A percentile compares a stretch with the other conserved stretches of the same genome.
These are phyloP conservation scores for Omphalotus olearius DNA, from an alignment of 1,284 basidiomycete genomes.

Conservation along the genomic window DNA sequence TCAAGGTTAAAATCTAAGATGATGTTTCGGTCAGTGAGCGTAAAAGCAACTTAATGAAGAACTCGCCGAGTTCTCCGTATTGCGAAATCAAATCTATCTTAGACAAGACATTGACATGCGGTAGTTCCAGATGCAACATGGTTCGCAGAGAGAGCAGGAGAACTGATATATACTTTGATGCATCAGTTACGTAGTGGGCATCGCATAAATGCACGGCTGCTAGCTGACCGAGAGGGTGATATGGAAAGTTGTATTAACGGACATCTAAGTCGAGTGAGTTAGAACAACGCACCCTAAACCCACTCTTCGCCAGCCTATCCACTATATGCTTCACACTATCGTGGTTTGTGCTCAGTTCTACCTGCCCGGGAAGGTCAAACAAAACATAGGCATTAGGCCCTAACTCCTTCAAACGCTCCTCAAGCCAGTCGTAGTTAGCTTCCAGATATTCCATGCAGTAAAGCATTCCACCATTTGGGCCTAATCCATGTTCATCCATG, in stretches of 20 bases:
- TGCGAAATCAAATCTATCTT: constrained; percentile 90
- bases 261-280: constrained; percentile 12
- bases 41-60: constrained; percentile 6
- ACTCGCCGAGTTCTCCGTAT: constrained; percentile 84
- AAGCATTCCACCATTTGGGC: constrained; percentile 96
- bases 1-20: constrained; percentile 89
- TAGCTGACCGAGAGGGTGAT: constrained; percentile 47
- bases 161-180: constrained; percentile 92
- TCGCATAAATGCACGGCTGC: constrained; percentile 95
- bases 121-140: constrained; percentile 97
- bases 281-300: constrained; percentile 73
- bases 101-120: constrained; percentile 95
- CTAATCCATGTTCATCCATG: constrained; percentile 83
- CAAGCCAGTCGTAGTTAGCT: constrained; percentile 93
- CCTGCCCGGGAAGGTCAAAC: constrained; percentile 97
- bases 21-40: constrained; percentile 10
- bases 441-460: constrained; percentile 99
- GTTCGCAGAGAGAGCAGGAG: constrained; percentile 89
- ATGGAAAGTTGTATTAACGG: constrained; percentile 16
- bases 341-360: constrained; percentile 96
- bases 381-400: constrained; percentile 77
- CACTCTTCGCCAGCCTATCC: constrained; percentile 66
- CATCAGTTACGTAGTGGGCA: constrained; percentile 95
- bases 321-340: constrained; percentile 81
- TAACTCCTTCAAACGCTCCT: constrained; percentile 65